Conservation (phyloP, 129 eudicot genomes). For the Pittosporum tobira region DNA sequence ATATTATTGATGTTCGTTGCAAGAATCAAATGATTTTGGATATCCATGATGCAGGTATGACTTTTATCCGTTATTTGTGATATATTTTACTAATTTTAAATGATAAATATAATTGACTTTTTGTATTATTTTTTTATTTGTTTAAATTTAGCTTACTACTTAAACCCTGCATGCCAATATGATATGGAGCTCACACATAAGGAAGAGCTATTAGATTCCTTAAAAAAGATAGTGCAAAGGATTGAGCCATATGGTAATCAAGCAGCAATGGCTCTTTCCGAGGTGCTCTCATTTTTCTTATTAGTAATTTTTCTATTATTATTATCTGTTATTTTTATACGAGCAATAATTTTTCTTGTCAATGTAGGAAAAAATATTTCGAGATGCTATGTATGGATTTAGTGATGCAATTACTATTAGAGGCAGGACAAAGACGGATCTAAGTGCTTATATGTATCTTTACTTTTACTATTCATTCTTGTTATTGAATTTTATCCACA, state of each 20-base stretch:
- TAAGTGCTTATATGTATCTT: background rate
- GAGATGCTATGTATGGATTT: background rate
- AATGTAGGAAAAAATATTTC: background rate
- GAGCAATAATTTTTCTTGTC: background rate
- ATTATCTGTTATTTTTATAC: too few species aligned
- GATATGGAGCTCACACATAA: background rate
- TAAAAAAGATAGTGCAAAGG: background rate
- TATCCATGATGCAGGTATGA: background rate
- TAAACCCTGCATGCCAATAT: too few species aligned
- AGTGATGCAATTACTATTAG: background rate
- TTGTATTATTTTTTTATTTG: too few species aligned
- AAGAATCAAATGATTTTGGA: background rate
- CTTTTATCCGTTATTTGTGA: background rate
- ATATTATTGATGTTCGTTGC: background rate
- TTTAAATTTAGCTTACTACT: background rate
- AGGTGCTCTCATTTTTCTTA: background rate
- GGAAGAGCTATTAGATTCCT: background rate
- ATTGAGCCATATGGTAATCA: background rate
- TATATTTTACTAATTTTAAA: background rate
- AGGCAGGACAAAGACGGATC: background rate
- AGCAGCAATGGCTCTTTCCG: background rate
- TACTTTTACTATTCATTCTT: too few species aligned
- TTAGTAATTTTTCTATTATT: too few species aligned
- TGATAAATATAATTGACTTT: background rate
- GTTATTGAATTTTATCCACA: too few species aligned